Base-by-base conservation (phyloP, 257 asterid species). In the Asclepias syriaca region DNA sequence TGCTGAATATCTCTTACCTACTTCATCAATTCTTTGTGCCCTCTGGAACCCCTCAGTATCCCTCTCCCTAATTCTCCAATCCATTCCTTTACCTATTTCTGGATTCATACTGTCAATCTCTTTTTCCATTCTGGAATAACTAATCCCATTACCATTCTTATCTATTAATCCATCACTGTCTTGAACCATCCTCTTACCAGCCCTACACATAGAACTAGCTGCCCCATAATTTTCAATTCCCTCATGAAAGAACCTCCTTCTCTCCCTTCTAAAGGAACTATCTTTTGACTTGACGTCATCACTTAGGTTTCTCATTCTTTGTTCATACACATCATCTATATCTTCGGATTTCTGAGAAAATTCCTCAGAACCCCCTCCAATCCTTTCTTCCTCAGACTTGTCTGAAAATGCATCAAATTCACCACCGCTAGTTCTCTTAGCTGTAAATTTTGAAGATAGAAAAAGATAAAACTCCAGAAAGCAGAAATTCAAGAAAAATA, bases 201-300 rank as follows among this genome's bases (percentile, higher is more conserved):
- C 81, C 51, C 56, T 74, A 34, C 16, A 72, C 54, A 29, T 55
- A 75, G 75, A 63, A 67, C 68, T 70, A 66, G 77, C 37, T 64
- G 77, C 43, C 67, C 81, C 58, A 76, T 74, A 77, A 67, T 73
- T 78, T 54, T 83, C 90, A 50, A 50, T 71, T 71, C 82, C 73
- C 56, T 82, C 84, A 10, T 61, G 78, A 68, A 50, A 50, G 72
- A 77, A 45, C 71, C 78, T 70, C 81, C 85, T 83, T 79, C 90
- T 79, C 75, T 80, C 89, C 70, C 85, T 84, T 50, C 86, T 80
- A 45, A 89, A 87, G 43, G 92, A 78, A 75, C 85, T 79, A 75
- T 71, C 58, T 78, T 37, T 85, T 39, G 96, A 85, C 77, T 87
- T 84, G 27, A 71, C 84, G 78, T 86, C 96, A 55, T 85, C 87